A percentile compares a stretch with the other conserved stretches of the same genome.
These are phyloP conservation scores for Ichthyophthirius multifiliis DNA, from an alignment of 169 alveolate genomes.

Conservation along the genomic window DNA sequence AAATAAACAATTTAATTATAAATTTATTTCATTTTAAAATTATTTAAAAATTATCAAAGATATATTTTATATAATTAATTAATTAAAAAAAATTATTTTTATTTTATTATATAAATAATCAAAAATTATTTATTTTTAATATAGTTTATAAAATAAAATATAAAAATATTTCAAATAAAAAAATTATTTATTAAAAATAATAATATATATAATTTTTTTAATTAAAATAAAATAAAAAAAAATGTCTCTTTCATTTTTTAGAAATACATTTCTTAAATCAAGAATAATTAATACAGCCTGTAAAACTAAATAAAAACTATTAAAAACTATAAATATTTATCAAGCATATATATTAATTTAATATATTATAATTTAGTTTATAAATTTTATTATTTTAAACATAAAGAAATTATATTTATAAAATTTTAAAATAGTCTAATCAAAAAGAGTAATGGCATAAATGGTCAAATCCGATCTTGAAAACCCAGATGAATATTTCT, in stretches of 20 bases:
- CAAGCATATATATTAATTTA: not conserved
- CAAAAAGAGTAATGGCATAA: slow-evolving; percentile 9
- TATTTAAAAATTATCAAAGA: no score
- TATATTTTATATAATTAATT: no score
- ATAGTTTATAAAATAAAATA: no score
- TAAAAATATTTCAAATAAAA: no score
- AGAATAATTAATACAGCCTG: not conserved
- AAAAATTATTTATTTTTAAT: no score
- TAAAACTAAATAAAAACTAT: no score
- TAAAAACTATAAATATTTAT: not conserved
- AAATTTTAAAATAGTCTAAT: not conserved
- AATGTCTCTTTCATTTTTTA: not conserved
- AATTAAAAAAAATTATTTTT: no score
- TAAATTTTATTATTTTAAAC: not conserved
- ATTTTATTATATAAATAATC: no score
- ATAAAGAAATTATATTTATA: not conserved
- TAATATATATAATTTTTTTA: not conserved
- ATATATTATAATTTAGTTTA: not conserved
- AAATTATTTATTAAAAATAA: no score
- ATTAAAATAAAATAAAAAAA: not conserved
- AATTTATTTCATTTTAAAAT: no score
- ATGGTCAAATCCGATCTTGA: not conserved
- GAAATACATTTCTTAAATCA: slow-evolving; percentile 10
- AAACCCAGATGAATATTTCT: not conserved
- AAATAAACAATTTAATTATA: no score